Evolutionary conservation across 1,284 basidiomycete genomes (phyloP).

Genomic region (Peniophora sp.): DNA sequence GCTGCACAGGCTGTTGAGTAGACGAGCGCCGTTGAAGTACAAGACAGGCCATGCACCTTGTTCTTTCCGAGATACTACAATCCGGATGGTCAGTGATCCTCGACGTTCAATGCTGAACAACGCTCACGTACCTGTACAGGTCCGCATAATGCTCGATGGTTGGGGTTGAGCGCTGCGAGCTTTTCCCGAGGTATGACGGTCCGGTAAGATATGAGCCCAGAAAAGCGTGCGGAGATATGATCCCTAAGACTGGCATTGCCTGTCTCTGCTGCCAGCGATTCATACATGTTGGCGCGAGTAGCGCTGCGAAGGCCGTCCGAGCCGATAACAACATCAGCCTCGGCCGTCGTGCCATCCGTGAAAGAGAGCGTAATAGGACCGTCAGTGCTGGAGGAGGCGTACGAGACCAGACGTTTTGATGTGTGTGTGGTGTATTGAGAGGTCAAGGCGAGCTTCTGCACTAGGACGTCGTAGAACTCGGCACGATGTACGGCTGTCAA

Average conservation of each 20-base stretch:
- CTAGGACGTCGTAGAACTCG: slow-evolving; percentile 32
- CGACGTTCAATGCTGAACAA: neutral
- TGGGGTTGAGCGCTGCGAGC: slow-evolving; percentile 22
- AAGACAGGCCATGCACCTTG: too few relatives aligned
- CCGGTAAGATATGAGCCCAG: slow-evolving; percentile 31
- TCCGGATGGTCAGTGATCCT: slow-evolving; percentile 1
- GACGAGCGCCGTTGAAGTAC: too few relatives aligned
- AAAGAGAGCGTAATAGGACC: slow-evolving; percentile 30
- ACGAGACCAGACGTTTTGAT: slow-evolving; percentile 31
- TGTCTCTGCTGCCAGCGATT: slow-evolving; percentile 12
- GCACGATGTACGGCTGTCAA: slow-evolving; percentile 33
- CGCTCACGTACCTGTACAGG: slow-evolving; percentile 27
- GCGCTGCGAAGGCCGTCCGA: slow-evolving; percentile 37
- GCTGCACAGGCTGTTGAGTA: slow-evolving; percentile 21
- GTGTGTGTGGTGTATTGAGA: slow-evolving; percentile 23
- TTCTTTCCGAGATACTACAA: slow-evolving; percentile 35
- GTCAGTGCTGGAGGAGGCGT: slow-evolving; percentile 13
- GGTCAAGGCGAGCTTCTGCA: slow-evolving; percentile 20
- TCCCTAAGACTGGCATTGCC: slow-evolving; percentile 12
- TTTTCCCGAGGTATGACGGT: slow-evolving; percentile 27
- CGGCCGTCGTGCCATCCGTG: slow-evolving; percentile 30
- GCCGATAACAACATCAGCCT: slow-evolving; percentile 40
- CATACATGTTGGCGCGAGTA: slow-evolving; percentile 18
- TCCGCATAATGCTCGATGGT: slow-evolving; percentile 23
- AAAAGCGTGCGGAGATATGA: slow-evolving; percentile 26